phyloP scores from a whole-genome alignment of 2,329 filamentous ascomycete species.

The Aureobasidium sp. region DNA sequence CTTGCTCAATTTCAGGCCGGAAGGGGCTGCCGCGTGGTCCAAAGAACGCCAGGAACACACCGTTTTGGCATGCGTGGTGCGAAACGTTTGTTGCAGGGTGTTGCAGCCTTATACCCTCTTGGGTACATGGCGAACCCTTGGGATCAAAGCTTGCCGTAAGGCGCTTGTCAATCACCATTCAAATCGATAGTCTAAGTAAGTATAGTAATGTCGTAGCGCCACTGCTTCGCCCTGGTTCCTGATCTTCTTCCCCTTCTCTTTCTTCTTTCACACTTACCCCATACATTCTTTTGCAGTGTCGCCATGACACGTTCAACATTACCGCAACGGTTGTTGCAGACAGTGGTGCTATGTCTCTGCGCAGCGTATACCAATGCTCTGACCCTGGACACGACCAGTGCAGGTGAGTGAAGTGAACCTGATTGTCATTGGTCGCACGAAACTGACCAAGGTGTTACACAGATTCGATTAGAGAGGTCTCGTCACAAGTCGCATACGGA shows the following conservation, averaged over 20 bases:
- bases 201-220: slow-evolving; percentile 8
- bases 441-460: slow-evolving; percentile 7
- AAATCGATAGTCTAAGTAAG: not conserved
- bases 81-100: slow-evolving; percentile 10
- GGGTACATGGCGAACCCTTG: not conserved
- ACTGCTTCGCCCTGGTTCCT: not conserved
- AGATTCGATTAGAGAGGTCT: slow-evolving; percentile 25
- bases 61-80: not conserved
- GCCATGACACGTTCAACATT: not conserved
- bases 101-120: slow-evolving; percentile 8
- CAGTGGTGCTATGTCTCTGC: slow-evolving; percentile 6
- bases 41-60: slow-evolving; percentile 1
- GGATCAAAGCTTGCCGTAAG: slow-evolving; percentile 7
- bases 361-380: not conserved
- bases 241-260: not conserved
- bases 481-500: slow-evolving; percentile 23
- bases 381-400: not conserved
- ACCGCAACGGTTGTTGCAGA: slow-evolving; percentile 7
- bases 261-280: not conserved
- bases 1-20: slow-evolving; percentile 21
- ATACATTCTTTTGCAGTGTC: slow-evolving; percentile 6
- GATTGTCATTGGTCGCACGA: not conserved
- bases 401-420: not conserved
- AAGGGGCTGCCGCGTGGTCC: slow-evolving; percentile 1
- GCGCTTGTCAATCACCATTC: not conserved